phyloP scores from a whole-genome alignment of 495 filamentous ascomycete species.

The Tetracladium setigerum region DNA sequence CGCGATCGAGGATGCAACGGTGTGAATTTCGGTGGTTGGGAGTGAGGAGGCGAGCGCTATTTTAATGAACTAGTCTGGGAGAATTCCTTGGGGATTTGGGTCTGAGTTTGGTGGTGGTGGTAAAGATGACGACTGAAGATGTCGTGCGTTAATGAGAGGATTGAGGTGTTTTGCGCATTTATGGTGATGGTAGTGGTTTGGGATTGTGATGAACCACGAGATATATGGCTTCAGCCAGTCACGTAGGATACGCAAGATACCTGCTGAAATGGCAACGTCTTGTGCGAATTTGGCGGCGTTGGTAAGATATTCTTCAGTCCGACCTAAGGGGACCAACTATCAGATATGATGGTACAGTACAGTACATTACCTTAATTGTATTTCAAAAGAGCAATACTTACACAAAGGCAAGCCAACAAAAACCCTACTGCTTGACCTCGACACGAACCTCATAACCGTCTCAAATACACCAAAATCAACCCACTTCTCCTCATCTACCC shows the following conservation, averaged over 20 bases:
- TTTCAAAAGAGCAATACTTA: conserved; percentile 23
- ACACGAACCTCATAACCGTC: conserved; percentile 35
- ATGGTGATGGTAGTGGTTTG: conserved; percentile 26
- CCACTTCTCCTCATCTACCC: conserved; percentile 23
- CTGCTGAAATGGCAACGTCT: conserved; percentile 25
- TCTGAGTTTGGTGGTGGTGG: not conserved
- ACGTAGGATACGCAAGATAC: conserved; percentile 27
- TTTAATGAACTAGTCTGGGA: conserved; percentile 28
- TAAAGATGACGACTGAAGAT: conserved; percentile 6
- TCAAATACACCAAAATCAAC: conserved; percentile 34
- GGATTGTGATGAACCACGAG: conserved; percentile 26
- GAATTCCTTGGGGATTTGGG: too few species aligned
- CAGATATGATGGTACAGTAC: conserved; percentile 36
- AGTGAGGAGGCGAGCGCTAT: conserved; percentile 23
- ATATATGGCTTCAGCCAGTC: conserved; percentile 31
- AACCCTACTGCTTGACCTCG: conserved; percentile 44
- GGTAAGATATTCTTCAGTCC: conserved; percentile 32
- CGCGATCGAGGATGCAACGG: conserved; percentile 24
- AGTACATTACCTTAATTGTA: conserved; percentile 29
- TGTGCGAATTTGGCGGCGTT: conserved; percentile 33
- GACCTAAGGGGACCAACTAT: conserved; percentile 34
- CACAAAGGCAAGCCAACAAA: conserved; percentile 50
- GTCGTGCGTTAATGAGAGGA: conserved; percentile 15
- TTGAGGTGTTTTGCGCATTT: conserved; percentile 24
- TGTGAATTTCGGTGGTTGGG: conserved; percentile 19